Base-by-base conservation (phyloP, 345 rosid genomes). In the Rhodamnia argentea region DNA sequence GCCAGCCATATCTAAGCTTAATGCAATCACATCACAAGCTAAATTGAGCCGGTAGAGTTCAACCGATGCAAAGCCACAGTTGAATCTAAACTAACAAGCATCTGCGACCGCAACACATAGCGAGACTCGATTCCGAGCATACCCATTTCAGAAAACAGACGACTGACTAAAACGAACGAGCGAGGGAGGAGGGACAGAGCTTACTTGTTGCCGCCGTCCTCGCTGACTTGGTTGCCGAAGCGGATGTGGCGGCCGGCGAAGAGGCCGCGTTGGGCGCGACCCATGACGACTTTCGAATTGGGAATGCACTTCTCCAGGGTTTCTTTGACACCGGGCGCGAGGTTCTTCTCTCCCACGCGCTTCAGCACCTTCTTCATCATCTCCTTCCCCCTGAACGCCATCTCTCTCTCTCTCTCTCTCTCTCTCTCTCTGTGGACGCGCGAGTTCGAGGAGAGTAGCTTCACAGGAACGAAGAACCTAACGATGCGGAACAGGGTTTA, bases 161-260 rank as follows among this genome's bases (percentile, higher is more conserved):
- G 78, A 70, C 32, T 2, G 78, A 70, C 47, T 1, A 4, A 62
- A 62, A 62, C 40, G 75, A 62, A 62, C 3, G 42, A 85, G 78
- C 78, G 52, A 83, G 82, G 82, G 27, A 44, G 85, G 64, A 81
- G 27, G 50, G 83, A 44, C 42, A 82, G 86, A 74, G 53, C 75
- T 26, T 82, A 95, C 99, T 95, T 97, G 94, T 97, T 97, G 82
- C 99, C 98, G 81, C 98, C 99, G 86, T 97, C 95, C 91, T 97
- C 98, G 83, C 99, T 96, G 90, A 96, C 88, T 7, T 89, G 94
- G 86, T 97, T 96, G 26, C 99, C 99, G 90, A 93, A 97, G 86
- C 93, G 98, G 90, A 97, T 95, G 87, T 97, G 99, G 62, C 96
- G 95, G 84, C 98, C 98, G 22, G 99, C 98, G 91, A 83, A 97